These are phyloP conservation scores for Pseudogymnoascus sp. DNA, from an alignment of 2,329 filamentous ascomycete genomes.

Conservation along the genomic window DNA sequence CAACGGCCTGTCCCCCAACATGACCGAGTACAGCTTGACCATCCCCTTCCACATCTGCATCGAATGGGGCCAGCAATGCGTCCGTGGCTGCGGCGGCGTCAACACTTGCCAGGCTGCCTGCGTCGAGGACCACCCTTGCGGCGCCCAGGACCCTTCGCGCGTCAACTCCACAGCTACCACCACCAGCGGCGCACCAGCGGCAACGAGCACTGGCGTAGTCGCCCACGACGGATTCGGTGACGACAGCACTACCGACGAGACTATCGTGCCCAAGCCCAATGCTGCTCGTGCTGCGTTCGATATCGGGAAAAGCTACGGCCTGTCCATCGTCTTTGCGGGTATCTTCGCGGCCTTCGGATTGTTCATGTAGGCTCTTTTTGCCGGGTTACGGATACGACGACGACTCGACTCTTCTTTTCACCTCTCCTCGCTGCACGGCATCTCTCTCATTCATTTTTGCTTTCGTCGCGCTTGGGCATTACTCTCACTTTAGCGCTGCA, in stretches of 20 bases:
- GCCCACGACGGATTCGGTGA: slow-evolving; percentile 38
- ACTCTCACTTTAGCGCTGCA: slow-evolving; percentile 4
- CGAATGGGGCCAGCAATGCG: slow-evolving; percentile 63
- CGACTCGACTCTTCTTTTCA: background rate
- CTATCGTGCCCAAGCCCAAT: slow-evolving; percentile 12
- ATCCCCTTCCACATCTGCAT: slow-evolving; percentile 70
- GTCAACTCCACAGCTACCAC: slow-evolving; percentile 47
- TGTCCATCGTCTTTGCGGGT: slow-evolving; percentile 44
- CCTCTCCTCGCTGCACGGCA: background rate
- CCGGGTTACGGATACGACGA: background rate
- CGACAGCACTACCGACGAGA: slow-evolving; percentile 12
- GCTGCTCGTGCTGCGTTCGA: slow-evolving; percentile 36
- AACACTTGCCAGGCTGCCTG: slow-evolving; percentile 53
- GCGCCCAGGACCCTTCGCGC: slow-evolving; percentile 55
- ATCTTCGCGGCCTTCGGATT: slow-evolving; percentile 50
- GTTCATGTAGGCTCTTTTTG: slow-evolving; percentile 33
- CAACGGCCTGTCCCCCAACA: slow-evolving; percentile 57
- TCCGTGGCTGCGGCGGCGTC: slow-evolving; percentile 46
- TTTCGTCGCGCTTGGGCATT: background rate
- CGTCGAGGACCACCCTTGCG: slow-evolving; percentile 61
- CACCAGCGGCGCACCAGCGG: slow-evolving; percentile 34
- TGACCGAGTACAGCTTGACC: slow-evolving; percentile 69
- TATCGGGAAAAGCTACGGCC: slow-evolving; percentile 47
- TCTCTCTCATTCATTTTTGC: background rate
- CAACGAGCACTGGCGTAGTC: slow-evolving; percentile 26